Evolutionary conservation across 2,329 filamentous ascomycete species (phyloP), one percentile per base, ranked within the genome.

Genomic region (Colletotrichum neosansevieriae): DNA sequence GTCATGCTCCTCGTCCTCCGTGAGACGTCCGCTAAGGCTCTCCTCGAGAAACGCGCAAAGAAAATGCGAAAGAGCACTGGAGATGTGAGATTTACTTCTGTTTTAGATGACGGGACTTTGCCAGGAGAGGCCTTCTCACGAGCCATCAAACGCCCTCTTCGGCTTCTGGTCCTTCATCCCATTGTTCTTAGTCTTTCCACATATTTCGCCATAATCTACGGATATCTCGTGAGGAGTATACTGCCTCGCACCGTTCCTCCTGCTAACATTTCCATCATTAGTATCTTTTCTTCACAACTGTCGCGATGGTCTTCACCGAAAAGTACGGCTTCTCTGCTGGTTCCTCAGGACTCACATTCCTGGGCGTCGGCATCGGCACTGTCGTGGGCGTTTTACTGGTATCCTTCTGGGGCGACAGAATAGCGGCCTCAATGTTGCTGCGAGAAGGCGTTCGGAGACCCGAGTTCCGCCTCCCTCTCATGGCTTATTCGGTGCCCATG

Each of bases 121-220:
- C 64, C 32, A 54, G 71, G 42, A 70, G 76, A 45, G 71, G 72
- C 29, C 71, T 79, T 59, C 50, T 61, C 47, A 15, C 86, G 53
- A 3, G 76, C 77, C 6, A 75, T 84, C 17, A 74, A 82, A 11
- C 76, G 84, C 3, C 86, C 86, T 0, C 44, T 84, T 1, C 78
- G 81, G 32, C 77, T 89, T 65, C 81, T 89, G 1, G 42, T 81
- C 15, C 80, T 82, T 1, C 86, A 87, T 50, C 85, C 86, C 0
- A 83, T 88, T 2, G 83, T 88, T 0, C 81, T 86, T 17, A 80
- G 85, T 29, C 58, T 79, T 3, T 78, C 78, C 0, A 60, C 79
- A 1, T 82, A 80, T 63, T 75, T 75, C 3, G 77, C 76, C 1
- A 75, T 82, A 17, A 71, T 78, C 5, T 81, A 79, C 54, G 78